Conservation (phyloP, 371 early-diverging fungal genomes). For the Zopfochytrium polystomum region DNA sequence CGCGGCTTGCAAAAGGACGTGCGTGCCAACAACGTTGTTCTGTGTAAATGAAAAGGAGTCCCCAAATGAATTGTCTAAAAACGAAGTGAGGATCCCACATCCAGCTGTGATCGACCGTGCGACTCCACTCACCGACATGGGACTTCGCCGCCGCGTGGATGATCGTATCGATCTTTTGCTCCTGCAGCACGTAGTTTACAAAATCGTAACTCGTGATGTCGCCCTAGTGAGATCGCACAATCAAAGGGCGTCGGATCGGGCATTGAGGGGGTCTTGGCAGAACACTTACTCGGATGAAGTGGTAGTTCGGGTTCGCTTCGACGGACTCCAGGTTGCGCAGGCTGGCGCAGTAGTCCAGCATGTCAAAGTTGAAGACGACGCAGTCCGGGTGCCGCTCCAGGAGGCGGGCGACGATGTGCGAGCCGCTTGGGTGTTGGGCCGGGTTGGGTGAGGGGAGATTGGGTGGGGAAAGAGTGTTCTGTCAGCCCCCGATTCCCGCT, state of each 20-base stretch:
- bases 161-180: constrained; percentile 73
- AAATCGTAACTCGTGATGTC: constrained; percentile 71
- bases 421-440: constrained; percentile 51
- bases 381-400: constrained; percentile 69
- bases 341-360: constrained; percentile 39
- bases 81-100: too few species aligned
- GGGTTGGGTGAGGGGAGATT: neutral
- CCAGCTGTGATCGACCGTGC: neutral
- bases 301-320: neutral
- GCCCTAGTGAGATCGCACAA: constrained; percentile 44
- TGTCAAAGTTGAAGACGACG: constrained; percentile 70
- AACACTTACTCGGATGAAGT: neutral
- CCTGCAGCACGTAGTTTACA: constrained; percentile 63
- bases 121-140: constrained; percentile 56
- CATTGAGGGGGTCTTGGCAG: neutral
- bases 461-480: neutral
- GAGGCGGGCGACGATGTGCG: constrained; percentile 59
- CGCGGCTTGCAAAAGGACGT: constrained; percentile 80
- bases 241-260: neutral
- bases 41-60: constrained; percentile 82
- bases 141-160: constrained; percentile 84
- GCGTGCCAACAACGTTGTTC: constrained; percentile 84
- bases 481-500: neutral
- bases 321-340: constrained; percentile 1
- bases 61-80: constrained; percentile 73